These are phyloP conservation scores for Apiospora koreana DNA, from an alignment of 2,329 filamentous ascomycete species.

Conservation along the genomic window DNA sequence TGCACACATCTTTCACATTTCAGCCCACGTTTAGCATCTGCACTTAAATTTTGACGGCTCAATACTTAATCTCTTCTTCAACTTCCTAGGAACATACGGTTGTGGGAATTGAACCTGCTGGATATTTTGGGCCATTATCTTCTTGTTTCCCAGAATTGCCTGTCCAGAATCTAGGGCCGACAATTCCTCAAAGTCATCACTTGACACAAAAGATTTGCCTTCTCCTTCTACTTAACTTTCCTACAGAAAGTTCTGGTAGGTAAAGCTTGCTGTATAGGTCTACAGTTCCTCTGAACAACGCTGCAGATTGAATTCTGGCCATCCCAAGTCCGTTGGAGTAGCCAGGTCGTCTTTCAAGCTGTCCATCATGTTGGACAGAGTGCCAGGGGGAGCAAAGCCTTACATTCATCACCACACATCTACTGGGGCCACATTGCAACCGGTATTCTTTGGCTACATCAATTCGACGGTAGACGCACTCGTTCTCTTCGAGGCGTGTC, in stretches of 20 bases:
- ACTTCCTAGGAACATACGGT: no score
- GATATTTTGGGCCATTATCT: no score
- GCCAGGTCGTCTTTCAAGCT: neutral
- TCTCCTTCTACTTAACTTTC: neutral
- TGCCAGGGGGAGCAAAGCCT: neutral
- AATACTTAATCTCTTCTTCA: no score
- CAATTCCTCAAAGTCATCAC: no score
- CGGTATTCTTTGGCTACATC: constrained; percentile 69
- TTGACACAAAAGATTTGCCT: neutral
- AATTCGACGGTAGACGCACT: constrained; percentile 74
- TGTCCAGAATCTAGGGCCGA: no score
- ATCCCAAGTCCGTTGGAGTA: neutral
- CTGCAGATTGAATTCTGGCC: constrained; percentile 1
- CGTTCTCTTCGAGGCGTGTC: constrained; percentile 76
- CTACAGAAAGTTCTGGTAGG: constrained; percentile 18
- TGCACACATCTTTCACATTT: no score
- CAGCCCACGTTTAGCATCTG: no score
- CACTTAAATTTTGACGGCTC: no score
- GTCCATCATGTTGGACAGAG: constrained; percentile 28
- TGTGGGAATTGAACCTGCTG: no score
- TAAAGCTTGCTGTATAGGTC: constrained; percentile 19
- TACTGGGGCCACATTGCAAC: constrained; percentile 48
- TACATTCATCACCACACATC: constrained; percentile 14
- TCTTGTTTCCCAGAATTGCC: no score
- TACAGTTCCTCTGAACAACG: constrained; percentile 6